These are phyloP conservation scores for Sanchytrium tribonematis DNA, from an alignment of 371 early-diverging fungal genomes.

Conservation along the genomic window DNA sequence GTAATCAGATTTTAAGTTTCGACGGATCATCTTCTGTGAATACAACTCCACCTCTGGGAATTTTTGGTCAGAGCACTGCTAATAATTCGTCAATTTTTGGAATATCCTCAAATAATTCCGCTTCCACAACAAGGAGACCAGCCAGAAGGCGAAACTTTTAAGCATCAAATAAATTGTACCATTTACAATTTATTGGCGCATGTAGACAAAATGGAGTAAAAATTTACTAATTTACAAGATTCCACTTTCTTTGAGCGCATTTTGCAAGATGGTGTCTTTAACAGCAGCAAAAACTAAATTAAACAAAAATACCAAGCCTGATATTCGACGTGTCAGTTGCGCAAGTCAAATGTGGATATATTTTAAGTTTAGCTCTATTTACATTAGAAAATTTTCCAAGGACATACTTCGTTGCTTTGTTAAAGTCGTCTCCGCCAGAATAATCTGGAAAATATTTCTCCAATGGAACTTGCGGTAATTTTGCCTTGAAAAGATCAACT, in stretches of 20 bases:
- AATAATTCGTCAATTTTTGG: too few species aligned
- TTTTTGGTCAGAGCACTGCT: too few species aligned
- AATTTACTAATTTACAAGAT: slow-evolving; percentile 1
- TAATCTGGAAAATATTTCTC: slow-evolving; percentile 28
- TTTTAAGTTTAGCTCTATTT: slow-evolving; percentile 35
- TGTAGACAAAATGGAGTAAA: too few species aligned
- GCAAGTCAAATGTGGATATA: slow-evolving; percentile 31
- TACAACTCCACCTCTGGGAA: too few species aligned
- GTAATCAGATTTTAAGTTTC: too few species aligned
- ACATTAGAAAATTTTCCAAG: slow-evolving; percentile 42
- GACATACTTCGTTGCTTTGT: slow-evolving; percentile 44
- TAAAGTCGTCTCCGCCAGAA: slow-evolving; percentile 24
- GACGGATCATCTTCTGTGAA: too few species aligned
- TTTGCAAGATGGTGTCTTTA: slow-evolving; percentile 1
- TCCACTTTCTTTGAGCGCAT: slow-evolving; percentile 4
- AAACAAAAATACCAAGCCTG: neutral
- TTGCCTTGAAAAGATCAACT: slow-evolving; percentile 6
- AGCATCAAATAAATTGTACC: too few species aligned
- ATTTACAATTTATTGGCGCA: too few species aligned
- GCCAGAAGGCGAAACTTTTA: too few species aligned
- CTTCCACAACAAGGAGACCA: too few species aligned
- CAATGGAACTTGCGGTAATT: slow-evolving; percentile 17
- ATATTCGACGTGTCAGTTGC: slow-evolving; percentile 2
- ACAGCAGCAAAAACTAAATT: slow-evolving; percentile 1
- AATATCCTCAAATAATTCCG: too few species aligned